A percentile compares a stretch with the other conserved stretches of the same genome.
phyloP scores from a whole-genome alignment of 805 yeast species.

The Metschnikowia lachancei region DNA sequence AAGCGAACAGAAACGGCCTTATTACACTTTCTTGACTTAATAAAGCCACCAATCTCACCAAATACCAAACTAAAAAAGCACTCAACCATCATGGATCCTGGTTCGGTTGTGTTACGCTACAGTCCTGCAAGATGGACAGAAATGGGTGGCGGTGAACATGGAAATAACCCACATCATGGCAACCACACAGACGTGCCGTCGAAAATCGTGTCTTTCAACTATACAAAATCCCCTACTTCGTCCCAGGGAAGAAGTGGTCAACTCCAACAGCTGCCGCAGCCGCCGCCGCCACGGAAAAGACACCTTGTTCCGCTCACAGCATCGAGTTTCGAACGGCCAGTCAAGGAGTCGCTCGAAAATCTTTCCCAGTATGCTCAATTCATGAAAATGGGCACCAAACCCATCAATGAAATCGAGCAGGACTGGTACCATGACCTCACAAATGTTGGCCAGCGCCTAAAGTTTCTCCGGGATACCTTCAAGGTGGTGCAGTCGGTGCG shows the following conservation, averaged over 20 bases:
- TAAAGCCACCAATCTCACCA: background rate
- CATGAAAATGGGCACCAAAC: background rate
- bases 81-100: constrained; percentile 14
- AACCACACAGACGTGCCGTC: constrained; percentile 4
- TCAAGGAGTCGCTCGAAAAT: constrained; percentile 13
- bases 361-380: constrained; percentile 8
- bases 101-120: constrained; percentile 16
- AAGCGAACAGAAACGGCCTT: too few relatives aligned
- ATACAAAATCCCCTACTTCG: background rate
- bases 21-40: too few relatives aligned
- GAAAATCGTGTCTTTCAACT: constrained; percentile 11
- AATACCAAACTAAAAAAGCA: too few relatives aligned
- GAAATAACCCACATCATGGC: background rate
- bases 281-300: constrained; percentile 2
- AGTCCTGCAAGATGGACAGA: constrained; percentile 19
- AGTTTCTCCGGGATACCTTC: constrained; percentile 19
- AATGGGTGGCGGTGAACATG: constrained; percentile 1
- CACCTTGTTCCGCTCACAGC: constrained; percentile 10
- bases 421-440: constrained; percentile 18
- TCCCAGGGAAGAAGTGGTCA: background rate
- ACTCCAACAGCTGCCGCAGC: background rate
- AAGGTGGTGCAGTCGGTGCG: constrained; percentile 21
- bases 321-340: constrained; percentile 13
- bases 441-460: constrained; percentile 21
- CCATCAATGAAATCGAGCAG: constrained; percentile 7